A percentile compares a stretch with the other conserved stretches of the same genome.
phyloP scores from a whole-genome alignment of 2,329 filamentous ascomycete genomes.

The Alternaria arborescens region DNA sequence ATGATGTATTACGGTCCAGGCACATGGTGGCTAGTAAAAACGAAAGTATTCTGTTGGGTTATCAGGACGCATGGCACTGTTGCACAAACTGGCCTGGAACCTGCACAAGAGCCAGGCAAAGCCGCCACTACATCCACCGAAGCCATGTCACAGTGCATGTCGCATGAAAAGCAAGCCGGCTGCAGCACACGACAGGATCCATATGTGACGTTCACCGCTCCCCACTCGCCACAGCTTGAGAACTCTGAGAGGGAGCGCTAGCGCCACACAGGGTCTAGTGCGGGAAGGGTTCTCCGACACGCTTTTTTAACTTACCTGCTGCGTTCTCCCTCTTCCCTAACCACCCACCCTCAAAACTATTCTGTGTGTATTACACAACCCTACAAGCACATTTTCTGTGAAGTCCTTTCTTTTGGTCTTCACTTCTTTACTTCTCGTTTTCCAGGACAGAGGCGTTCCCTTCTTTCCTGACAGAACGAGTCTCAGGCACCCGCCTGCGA shows the following conservation, averaged over 20 bases:
- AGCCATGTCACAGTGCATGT: constrained; percentile 15
- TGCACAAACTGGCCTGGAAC: not conserved
- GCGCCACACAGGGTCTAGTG: constrained; percentile 22
- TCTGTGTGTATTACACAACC: constrained; percentile 44
- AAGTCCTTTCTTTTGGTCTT: constrained; percentile 54
- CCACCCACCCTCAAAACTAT: constrained; percentile 40
- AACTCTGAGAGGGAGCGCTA: constrained; percentile 12
- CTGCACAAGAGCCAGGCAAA: constrained; percentile 6
- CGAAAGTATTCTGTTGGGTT: constrained; percentile 5
- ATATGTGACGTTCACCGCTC: constrained; percentile 37
- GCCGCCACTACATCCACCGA: constrained; percentile 6
- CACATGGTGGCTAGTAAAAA: not conserved
- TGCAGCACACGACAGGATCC: constrained; percentile 14
- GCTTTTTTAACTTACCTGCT: constrained; percentile 33
- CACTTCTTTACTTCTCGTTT: constrained; percentile 53
- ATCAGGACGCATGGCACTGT: not conserved
- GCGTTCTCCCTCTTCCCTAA: constrained; percentile 33
- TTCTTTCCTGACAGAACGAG: constrained; percentile 50
- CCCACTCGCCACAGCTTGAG: constrained; percentile 29
- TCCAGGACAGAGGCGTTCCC: constrained; percentile 49
- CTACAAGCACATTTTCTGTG: constrained; percentile 44
- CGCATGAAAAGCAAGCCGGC: constrained; percentile 16
- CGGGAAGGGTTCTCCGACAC: constrained; percentile 29
- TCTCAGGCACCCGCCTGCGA: constrained; percentile 53
- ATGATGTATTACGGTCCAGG: not conserved